These are phyloP conservation scores for Lindgomyces ingoldianus DNA, from an alignment of 495 filamentous ascomycete genomes.

Conservation along the genomic window DNA sequence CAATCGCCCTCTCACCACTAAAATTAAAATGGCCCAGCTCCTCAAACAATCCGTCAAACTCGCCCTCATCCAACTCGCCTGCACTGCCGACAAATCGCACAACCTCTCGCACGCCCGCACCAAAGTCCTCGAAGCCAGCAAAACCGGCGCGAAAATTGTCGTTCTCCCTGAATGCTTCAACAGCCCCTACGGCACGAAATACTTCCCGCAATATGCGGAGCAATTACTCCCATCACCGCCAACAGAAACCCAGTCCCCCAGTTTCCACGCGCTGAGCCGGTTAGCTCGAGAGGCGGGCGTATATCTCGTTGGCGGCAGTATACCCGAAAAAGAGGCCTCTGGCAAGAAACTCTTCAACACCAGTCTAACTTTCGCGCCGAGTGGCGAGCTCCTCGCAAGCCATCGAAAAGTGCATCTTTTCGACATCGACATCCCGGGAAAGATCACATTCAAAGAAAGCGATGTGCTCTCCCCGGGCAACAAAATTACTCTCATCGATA, in stretches of 20 bases:
- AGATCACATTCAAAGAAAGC: slow-evolving; percentile 86
- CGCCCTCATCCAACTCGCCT: slow-evolving; percentile 46
- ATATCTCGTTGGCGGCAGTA: slow-evolving; percentile 88
- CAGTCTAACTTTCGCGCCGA: slow-evolving; percentile 74
- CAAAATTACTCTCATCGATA: slow-evolving; percentile 75
- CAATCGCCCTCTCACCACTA: not conserved
- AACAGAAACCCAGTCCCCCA: slow-evolving; percentile 66
- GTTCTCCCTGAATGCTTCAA: slow-evolving; percentile 91
- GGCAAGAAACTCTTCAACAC: slow-evolving; percentile 76
- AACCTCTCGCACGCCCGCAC: slow-evolving; percentile 81
- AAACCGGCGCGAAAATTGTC: slow-evolving; percentile 69
- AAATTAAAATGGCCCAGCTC: slow-evolving; percentile 28
- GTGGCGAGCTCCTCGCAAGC: slow-evolving; percentile 73
- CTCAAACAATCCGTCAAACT: slow-evolving; percentile 51
- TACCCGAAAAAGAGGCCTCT: slow-evolving; percentile 64
- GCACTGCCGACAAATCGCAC: slow-evolving; percentile 67
- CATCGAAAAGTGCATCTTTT: slow-evolving; percentile 98
- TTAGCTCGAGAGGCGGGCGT: slow-evolving; percentile 73
- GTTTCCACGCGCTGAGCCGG: slow-evolving; percentile 78
- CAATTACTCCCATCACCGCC: slow-evolving; percentile 78
- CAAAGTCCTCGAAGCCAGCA: slow-evolving; percentile 80
- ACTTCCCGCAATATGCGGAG: slow-evolving; percentile 92
- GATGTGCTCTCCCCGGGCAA: slow-evolving; percentile 84
- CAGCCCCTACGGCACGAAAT: slow-evolving; percentile 88
- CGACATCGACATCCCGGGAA: slow-evolving; percentile 96